These are phyloP conservation scores for Juncus effusus DNA, from an alignment of 176 grass and related monocot genomes.

Conservation along the genomic window DNA sequence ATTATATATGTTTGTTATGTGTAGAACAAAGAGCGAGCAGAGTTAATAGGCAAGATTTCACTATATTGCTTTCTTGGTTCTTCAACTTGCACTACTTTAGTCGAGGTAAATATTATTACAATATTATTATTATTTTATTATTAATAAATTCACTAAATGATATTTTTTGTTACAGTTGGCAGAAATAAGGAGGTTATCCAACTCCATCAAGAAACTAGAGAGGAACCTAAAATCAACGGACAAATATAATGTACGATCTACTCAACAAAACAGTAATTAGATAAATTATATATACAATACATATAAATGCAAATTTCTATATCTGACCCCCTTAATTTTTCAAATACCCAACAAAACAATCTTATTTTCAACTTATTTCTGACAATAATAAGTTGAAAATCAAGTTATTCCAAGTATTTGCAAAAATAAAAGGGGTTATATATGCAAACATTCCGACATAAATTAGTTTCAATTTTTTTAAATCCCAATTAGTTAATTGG, in stretches of 20 bases:
- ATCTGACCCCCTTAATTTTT: too few species aligned
- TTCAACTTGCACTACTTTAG: conserved; percentile 57
- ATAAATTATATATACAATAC: neutral
- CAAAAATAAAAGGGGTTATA: too few species aligned
- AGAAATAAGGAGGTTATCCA: conserved; percentile 59
- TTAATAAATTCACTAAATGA: conserved; percentile 8
- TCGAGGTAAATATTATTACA: conserved; percentile 44
- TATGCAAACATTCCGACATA: too few species aligned
- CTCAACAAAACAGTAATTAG: neutral
- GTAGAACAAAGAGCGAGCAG: conserved; percentile 74
- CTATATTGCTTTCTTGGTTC: conserved; percentile 74
- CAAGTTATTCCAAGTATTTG: too few species aligned
- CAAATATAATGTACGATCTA: conserved; percentile 32
- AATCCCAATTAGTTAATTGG: too few species aligned
- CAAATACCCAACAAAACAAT: too few species aligned
- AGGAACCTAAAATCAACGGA: conserved; percentile 59
- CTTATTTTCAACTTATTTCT: too few species aligned
- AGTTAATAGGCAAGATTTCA: conserved; percentile 55
- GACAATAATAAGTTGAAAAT: too few species aligned
- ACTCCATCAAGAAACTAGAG: conserved; percentile 65
- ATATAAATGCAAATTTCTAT: too few species aligned
- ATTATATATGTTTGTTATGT: conserved; percentile 1
- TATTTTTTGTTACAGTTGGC: conserved; percentile 32
- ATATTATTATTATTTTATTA: conserved; percentile 1
- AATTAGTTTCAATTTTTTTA: too few species aligned